Evolutionary conservation across 805 yeast genomes (phyloP).

Genomic region (Lachancea cidri): DNA sequence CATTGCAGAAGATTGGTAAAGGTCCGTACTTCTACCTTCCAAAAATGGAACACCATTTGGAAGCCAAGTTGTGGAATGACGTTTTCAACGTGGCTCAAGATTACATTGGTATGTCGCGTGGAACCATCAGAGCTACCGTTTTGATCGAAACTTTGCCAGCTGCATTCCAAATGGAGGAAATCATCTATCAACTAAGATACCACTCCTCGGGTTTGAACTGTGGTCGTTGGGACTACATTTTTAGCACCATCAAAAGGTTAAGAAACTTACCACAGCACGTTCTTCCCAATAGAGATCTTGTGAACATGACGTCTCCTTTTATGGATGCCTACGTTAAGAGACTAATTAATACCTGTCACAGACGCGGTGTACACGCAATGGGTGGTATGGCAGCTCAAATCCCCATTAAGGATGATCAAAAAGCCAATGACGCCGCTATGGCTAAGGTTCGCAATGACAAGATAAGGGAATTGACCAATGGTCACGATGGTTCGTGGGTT

Average conservation of each 20-base stretch:
- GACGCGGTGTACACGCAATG: conserved; percentile 78
- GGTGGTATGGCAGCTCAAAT: conserved; percentile 91
- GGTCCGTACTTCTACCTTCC: conserved; percentile 83
- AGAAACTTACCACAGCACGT: conserved; percentile 63
- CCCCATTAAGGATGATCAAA: conserved; percentile 68
- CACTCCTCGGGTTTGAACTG: conserved; percentile 80
- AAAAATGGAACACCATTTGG: conserved; percentile 81
- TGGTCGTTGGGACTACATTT: conserved; percentile 88
- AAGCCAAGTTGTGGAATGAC: conserved; percentile 81
- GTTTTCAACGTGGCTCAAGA: conserved; percentile 74
- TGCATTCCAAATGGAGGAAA: conserved; percentile 83
- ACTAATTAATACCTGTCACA: conserved; percentile 68
- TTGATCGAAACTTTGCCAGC: conserved; percentile 81
- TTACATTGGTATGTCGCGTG: conserved; percentile 60
- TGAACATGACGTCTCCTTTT: conserved; percentile 76
- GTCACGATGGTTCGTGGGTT: conserved; percentile 88
- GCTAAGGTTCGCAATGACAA: conserved; percentile 70
- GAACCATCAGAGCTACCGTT: conserved; percentile 76
- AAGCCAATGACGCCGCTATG: conserved; percentile 61
- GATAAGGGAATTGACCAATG: conserved; percentile 68
- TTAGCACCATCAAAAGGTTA: conserved; percentile 70
- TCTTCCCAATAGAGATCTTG: conserved; percentile 74
- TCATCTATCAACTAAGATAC: conserved; percentile 66
- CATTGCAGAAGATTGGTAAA: conserved; percentile 54
- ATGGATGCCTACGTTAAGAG: conserved; percentile 74